Evolutionary conservation across 768 basidiomycete species (phyloP), one percentile per base, ranked within the genome.

Genomic region (Tricholoma terreum): DNA sequence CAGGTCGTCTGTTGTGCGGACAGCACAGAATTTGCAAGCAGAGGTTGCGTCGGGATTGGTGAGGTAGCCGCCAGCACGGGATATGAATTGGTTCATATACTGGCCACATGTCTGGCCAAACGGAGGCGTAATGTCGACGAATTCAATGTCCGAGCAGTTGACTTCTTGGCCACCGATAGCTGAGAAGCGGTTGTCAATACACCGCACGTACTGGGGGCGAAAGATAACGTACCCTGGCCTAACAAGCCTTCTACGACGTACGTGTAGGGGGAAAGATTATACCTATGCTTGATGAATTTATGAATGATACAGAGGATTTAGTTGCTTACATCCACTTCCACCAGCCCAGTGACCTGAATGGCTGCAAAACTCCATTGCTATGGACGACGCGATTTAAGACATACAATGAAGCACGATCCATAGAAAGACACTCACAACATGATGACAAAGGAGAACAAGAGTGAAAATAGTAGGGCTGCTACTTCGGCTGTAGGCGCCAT

Each of bases 331-430:
- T 86, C 86, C 86, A 89, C 51, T 69, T 67, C 87, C 87, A 89
- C 81, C 85, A 86, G 9, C 82, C 81, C 1, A 89, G 79, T 15
- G 77, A 73, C 5, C 75, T 61, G 65, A 73, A 85, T 5, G 87
- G 87, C 63, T 90, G 87, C 4, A 90, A 65, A 35, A 88, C 84
- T 58, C 86, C 86, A 61, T 86, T 78, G 64, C 82, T 84, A 75
- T 63, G 9, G 27, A 61, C 10, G 49, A 45, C 42, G n/a, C 50
- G 49, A 31, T 4, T 5, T 24, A 67, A 35, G 9, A 73, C 81
- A 58, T 55, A 83, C 80, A 89, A 87, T 15, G 77, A 84, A 55
- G 88, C 63, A 38, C 46, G 46, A 31, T 49, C 14, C 24, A 6
- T 24, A 15, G 22, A 7, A 30, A 49, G 43, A 31, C 17, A 30